A percentile compares a stretch with the other conserved stretches of the same genome.
phyloP scores from a whole-genome alignment of 2,329 filamentous ascomycete genomes.

The Geosmithia flava region DNA sequence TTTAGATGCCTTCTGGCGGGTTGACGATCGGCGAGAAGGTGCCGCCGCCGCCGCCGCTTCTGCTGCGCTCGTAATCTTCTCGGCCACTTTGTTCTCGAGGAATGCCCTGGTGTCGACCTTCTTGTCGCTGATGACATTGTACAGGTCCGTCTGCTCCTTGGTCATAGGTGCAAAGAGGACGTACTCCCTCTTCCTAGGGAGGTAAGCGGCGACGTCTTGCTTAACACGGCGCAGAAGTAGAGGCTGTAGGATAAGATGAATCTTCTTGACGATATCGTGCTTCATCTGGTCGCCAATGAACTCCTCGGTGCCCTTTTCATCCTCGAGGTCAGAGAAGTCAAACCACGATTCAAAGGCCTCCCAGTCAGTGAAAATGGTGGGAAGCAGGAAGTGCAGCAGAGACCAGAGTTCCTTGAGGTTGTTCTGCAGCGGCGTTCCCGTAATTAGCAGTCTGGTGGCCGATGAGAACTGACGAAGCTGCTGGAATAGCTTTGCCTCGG shows the following conservation, averaged over 20 bases:
- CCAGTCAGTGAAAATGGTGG: constrained; percentile 84
- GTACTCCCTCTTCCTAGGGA: constrained; percentile 97
- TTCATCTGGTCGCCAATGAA: constrained; percentile 65
- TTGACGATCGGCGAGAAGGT: constrained; percentile 12
- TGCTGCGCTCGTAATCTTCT: constrained; percentile 36
- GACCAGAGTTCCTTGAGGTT: constrained; percentile 95
- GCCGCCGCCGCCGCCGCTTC: constrained; percentile 6
- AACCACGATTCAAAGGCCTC: constrained; percentile 95
- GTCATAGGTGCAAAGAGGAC: constrained; percentile 90
- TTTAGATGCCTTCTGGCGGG: constrained; percentile 12
- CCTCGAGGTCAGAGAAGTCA: constrained; percentile 84
- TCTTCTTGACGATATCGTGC: constrained; percentile 48
- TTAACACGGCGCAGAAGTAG: constrained; percentile 82
- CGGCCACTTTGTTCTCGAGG: constrained; percentile 66
- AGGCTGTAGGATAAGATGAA: constrained; percentile 87
- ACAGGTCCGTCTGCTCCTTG: constrained; percentile 80
- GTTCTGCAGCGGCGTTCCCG: constrained; percentile 89
- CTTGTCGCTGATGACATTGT: constrained; percentile 51
- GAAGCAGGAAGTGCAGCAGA: constrained; percentile 81
- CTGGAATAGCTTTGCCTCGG: constrained; percentile 82
- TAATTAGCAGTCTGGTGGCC: constrained; percentile 82
- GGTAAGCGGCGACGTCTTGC: constrained; percentile 76
- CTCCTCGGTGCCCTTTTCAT: constrained; percentile 66
- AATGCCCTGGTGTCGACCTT: constrained; percentile 56
- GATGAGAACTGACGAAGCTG: constrained; percentile 83